A percentile compares a stretch with the other conserved stretches of the same genome.
These are phyloP conservation scores for Rhizophagus clarus DNA, from an alignment of 192 early-diverging fungal species.

Conservation along the genomic window DNA sequence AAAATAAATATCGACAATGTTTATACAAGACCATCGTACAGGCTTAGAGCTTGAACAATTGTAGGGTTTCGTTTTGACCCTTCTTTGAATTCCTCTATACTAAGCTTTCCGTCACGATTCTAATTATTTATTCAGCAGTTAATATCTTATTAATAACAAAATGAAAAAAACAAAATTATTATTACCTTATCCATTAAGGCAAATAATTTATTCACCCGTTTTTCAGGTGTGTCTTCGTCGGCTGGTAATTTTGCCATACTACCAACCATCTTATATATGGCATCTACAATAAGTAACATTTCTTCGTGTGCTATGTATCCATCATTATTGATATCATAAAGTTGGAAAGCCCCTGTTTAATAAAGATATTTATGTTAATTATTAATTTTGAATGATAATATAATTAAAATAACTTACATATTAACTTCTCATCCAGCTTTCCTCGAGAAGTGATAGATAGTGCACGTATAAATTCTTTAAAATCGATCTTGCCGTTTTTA, in stretches of 20 bases:
- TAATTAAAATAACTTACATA: conserved; percentile 56
- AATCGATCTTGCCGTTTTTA: conserved; percentile 88
- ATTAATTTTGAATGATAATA: neutral
- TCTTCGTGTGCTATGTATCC: conserved; percentile 84
- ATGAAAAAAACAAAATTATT: neutral
- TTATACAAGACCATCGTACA: conserved; percentile 87
- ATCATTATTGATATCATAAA: conserved; percentile 93
- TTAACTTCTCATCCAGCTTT: conserved; percentile 80
- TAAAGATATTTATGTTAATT: neutral
- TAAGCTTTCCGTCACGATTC: conserved; percentile 81
- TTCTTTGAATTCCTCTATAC: conserved; percentile 85
- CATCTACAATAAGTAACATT: conserved; percentile 90
- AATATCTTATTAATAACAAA: conserved; percentile 7
- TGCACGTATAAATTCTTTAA: conserved; percentile 89
- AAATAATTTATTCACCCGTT: conserved; percentile 91
- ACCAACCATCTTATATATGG: conserved; percentile 94
- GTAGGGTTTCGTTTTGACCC: conserved; percentile 86
- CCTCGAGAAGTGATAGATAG: conserved; percentile 85
- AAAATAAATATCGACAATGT: neutral
- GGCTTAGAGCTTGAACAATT: conserved; percentile 83
- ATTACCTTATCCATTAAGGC: conserved; percentile 80
- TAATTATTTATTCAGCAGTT: conserved; percentile 25
- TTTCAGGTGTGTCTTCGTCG: conserved; percentile 91
- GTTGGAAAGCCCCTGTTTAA: conserved; percentile 72
- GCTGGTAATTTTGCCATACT: conserved; percentile 86